Evolutionary conservation across 1,139 yeast species (phyloP).

Genomic region (Scheffersomyces titani): DNA sequence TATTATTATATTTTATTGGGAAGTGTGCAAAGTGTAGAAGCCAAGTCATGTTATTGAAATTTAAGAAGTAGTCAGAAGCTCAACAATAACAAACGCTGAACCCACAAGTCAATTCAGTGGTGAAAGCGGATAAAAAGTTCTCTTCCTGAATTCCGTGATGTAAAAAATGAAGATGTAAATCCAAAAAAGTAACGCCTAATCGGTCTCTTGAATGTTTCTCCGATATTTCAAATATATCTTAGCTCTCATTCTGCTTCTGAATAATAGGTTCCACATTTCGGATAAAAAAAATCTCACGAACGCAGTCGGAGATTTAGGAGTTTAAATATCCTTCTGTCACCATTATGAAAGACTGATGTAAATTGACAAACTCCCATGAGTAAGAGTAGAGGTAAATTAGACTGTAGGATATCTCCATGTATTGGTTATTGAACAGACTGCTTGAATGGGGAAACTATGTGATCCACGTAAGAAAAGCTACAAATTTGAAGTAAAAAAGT

Average conservation of each 20-base stretch:
- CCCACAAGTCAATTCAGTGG: background rate
- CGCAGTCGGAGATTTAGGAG: background rate
- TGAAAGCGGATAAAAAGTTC: background rate
- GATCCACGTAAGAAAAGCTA: background rate
- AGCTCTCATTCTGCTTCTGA: too few relatives aligned
- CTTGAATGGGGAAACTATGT: background rate
- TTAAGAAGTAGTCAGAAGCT: background rate
- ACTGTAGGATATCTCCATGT: background rate
- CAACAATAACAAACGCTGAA: background rate
- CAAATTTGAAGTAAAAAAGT: background rate
- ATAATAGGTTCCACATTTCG: background rate
- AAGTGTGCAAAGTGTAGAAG: background rate
- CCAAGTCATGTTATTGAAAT: too few relatives aligned
- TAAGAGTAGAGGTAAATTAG: background rate
- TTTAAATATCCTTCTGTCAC: background rate
- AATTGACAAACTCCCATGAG: background rate
- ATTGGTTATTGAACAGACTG: background rate
- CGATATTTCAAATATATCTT: background rate
- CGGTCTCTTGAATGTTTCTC: background rate
- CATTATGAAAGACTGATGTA: background rate
- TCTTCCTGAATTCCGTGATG: background rate
- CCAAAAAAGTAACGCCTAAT: background rate
- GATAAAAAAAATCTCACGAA: background rate
- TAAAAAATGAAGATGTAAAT: background rate
- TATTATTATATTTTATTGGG: background rate